phyloP scores from a whole-genome alignment of 2,329 filamentous ascomycete genomes.

The Sporothrix inflata region DNA sequence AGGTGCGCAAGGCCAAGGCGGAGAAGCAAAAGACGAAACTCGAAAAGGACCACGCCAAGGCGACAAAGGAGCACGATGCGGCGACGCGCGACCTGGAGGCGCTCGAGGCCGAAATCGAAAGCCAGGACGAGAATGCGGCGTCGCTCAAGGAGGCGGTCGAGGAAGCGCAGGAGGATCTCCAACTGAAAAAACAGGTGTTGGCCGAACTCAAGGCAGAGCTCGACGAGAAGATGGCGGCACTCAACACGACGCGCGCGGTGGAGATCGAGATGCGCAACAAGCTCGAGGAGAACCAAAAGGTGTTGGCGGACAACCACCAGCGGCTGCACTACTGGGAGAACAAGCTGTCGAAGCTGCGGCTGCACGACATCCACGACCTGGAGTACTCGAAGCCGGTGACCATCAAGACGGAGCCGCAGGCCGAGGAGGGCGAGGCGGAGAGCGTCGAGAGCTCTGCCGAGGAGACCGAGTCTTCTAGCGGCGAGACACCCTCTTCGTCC shows the following conservation, averaged over 20 bases:
- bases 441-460: conserved; percentile 32
- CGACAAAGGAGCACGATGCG: conserved; percentile 75
- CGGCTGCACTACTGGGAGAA: conserved; percentile 84
- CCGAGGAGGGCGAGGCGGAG: conserved; percentile 30
- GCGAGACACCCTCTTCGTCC: background rate
- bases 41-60: conserved; percentile 78
- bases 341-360: conserved; percentile 78
- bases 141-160: conserved; percentile 74
- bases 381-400: conserved; percentile 42
- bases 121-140: conserved; percentile 75
- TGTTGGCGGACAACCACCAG: conserved; percentile 82
- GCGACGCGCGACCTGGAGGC: conserved; percentile 74
- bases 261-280: conserved; percentile 99
- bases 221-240: conserved; percentile 80
- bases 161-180: conserved; percentile 77
- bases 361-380: conserved; percentile 80
- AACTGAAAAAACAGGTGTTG: conserved; percentile 79
- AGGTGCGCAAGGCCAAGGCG: conserved; percentile 87
- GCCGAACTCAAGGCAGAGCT: conserved; percentile 79
- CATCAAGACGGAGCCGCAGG: conserved; percentile 37
- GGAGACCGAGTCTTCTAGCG: background rate
- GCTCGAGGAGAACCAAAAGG: conserved; percentile 93
- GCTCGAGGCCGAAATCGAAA: conserved; percentile 76
- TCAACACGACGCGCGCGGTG: conserved; percentile 84
- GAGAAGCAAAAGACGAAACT: conserved; percentile 91